Evolutionary conservation across 140 eudicot genomes (phyloP).

Genomic region (Bidens hawaiensis): DNA sequence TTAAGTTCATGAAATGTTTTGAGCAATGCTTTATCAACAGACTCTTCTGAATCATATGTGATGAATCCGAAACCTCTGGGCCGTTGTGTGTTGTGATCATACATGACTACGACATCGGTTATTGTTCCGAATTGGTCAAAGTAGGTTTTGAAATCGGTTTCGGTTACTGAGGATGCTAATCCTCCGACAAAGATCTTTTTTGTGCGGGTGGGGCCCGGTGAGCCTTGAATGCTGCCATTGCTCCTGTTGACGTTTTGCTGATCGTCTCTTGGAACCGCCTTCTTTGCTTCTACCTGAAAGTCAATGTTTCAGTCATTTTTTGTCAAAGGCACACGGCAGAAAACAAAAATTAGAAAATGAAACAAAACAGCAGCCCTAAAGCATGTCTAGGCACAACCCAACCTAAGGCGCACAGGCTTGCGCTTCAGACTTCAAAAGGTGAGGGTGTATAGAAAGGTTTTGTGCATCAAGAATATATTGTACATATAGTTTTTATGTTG

Average conservation of each 20-base stretch:
- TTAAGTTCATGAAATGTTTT: constrained; percentile 75
- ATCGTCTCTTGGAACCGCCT: constrained; percentile 95
- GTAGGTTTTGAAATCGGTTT: constrained; percentile 75
- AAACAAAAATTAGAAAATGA: too few relatives aligned
- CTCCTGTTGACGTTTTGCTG: constrained; percentile 44
- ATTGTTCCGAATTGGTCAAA: constrained; percentile 84
- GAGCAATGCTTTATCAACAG: constrained; percentile 68
- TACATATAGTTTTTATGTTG: too few relatives aligned
- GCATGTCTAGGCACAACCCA: too few relatives aligned
- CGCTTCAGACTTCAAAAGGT: too few relatives aligned
- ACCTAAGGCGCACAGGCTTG: too few relatives aligned
- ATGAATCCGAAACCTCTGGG: constrained; percentile 49
- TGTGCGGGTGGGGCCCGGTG: constrained; percentile 76
- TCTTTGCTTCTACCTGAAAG: constrained; percentile 92
- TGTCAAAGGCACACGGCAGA: too few relatives aligned
- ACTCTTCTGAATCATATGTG: constrained; percentile 76
- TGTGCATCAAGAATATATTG: too few relatives aligned
- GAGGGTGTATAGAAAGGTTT: too few relatives aligned
- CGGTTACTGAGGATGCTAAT: constrained; percentile 81
- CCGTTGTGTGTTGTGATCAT: constrained; percentile 82
- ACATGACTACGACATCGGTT: constrained; percentile 93
- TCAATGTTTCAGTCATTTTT: background rate
- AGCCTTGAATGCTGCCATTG: constrained; percentile 61
- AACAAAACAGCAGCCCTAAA: too few relatives aligned
- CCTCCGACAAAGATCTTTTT: constrained; percentile 94